Percentiles rank a stretch among this genome's conserved stretches.
Conservation (phyloP, 2,329 filamentous ascomycete species). For the Scopulariopsis brevicaulis region DNA sequence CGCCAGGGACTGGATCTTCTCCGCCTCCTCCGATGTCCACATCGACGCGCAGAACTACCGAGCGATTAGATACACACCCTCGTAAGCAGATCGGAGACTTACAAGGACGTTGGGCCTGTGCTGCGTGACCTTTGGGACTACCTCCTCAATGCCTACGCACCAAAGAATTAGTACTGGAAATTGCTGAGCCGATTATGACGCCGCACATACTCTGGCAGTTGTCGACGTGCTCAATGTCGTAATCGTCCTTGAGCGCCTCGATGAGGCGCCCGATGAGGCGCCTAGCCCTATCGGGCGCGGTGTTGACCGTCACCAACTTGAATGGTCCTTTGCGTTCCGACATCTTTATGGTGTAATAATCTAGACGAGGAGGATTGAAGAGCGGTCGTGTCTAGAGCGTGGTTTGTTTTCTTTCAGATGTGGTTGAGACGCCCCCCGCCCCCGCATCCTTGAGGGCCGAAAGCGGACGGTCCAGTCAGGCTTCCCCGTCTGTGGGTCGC, state of each 20-base stretch:
- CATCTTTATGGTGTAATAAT: conserved; percentile 2
- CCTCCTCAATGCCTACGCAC: conserved; percentile 40
- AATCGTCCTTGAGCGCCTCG: conserved; percentile 49
- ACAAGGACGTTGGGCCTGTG: conserved; percentile 17
- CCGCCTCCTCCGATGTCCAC: conserved; percentile 34
- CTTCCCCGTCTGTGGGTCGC: too few relatives aligned
- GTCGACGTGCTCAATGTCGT: conserved; percentile 49
- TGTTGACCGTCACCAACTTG: conserved; percentile 57
- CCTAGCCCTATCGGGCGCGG: conserved; percentile 52
- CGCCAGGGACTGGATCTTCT: conserved; percentile 30
- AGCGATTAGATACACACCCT: neutral
- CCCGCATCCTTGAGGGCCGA: too few relatives aligned
- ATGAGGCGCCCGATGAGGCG: conserved; percentile 48
- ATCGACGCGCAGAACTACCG: conserved; percentile 48
- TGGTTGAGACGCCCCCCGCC: too few relatives aligned
- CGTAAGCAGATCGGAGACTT: neutral
- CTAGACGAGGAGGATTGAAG: too few relatives aligned
- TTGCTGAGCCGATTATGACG: neutral
- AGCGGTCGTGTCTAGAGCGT: too few relatives aligned
- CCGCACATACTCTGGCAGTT: conserved; percentile 45
- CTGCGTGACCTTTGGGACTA: conserved; percentile 35
- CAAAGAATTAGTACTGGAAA: neutral
- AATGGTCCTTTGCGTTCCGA: conserved; percentile 39
- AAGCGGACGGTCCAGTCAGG: too few relatives aligned
- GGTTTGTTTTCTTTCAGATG: too few relatives aligned